Evolutionary conservation across 805 yeast genomes (phyloP), one percentile per base, ranked within the genome.

Genomic region (Limtongia smithiae): DNA sequence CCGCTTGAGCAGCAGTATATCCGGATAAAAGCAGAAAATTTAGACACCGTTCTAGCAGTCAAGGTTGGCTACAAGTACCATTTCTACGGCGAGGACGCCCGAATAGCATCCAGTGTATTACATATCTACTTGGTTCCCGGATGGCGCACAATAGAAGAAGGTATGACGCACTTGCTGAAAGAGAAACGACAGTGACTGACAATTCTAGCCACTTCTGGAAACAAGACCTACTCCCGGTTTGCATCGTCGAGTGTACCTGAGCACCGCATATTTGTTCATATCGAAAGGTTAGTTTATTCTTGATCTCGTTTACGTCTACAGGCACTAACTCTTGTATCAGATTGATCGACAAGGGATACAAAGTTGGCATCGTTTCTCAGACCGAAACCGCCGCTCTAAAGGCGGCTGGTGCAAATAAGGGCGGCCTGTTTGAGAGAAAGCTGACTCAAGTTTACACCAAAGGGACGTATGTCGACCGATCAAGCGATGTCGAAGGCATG

Each of bases 41-140:
- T 62, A 44, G 95, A 87, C 57, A 85, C 85, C 44, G 58, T 93
- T 1, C 69, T 93, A 7, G 81, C 93, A 0, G 74, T 91, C 22
- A 93, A 93, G 64, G 94, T 86, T 2, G 98, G 98, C 0, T 93
- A 91, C 69, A 89, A 88, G 65, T 93, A 81, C 68, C 86, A 85
- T 61, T 82, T 90, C 53, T 87, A 79, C 64, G 96, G 95, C 0
- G 75, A 81, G 46, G 97, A 91, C 67, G 97, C 97, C 0, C 73
- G 71, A 18, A 45, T 39, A 3, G 96, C 83, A 0, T 75, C 94
- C 11, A 69, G 73, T 41, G 73, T 68, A 21, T 66, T 89, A 30
- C 81, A 83, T 51, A 83, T 86, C 36, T 81, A 81, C 79, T 71
- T 83, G 20, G 72, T 86, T 0, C 84, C 85, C 0, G 96, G 95